Conservation (phyloP, 306 rosid genomes). For the Lotus japonicus region DNA sequence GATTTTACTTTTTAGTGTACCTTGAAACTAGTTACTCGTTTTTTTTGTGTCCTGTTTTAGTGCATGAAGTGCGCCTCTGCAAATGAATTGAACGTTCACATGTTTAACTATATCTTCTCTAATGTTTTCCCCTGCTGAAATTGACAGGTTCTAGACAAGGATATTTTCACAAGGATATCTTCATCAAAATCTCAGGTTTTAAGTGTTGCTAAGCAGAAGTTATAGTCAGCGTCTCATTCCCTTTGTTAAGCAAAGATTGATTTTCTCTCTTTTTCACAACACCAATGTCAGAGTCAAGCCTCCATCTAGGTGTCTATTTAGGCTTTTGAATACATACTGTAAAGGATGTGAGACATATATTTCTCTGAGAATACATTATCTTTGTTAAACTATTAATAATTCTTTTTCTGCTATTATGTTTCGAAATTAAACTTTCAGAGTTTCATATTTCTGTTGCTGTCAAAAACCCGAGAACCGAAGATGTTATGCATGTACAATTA, state of each 20-base stretch:
- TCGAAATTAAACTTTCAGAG: neutral
- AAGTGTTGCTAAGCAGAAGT: constrained; percentile 10
- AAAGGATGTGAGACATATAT: constrained; percentile 11
- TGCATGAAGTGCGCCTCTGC: neutral
- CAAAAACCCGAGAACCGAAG: no score
- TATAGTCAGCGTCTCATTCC: constrained; percentile 1
- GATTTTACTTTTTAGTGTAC: neutral
- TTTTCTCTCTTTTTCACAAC: constrained; percentile 6
- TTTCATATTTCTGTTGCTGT: no score
- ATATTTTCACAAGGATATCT: no score
- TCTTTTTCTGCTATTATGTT: neutral
- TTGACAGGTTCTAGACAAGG: constrained; percentile 23
- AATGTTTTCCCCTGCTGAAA: neutral
- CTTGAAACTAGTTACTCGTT: neutral
- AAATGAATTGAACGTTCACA: neutral
- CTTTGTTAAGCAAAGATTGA: neutral
- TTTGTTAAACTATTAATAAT: neutral
- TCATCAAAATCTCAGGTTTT: neutral
- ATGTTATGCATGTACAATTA: no score
- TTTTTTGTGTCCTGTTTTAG: neutral
- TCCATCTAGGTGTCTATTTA: neutral
- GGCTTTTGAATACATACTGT: constrained; percentile 14
- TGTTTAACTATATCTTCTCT: neutral
- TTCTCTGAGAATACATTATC: neutral
- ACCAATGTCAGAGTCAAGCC: neutral